Evolutionary conservation across 129 eudicot species (phyloP), one percentile per base, ranked within the genome.

Genomic region (Flaveria linearis): DNA sequence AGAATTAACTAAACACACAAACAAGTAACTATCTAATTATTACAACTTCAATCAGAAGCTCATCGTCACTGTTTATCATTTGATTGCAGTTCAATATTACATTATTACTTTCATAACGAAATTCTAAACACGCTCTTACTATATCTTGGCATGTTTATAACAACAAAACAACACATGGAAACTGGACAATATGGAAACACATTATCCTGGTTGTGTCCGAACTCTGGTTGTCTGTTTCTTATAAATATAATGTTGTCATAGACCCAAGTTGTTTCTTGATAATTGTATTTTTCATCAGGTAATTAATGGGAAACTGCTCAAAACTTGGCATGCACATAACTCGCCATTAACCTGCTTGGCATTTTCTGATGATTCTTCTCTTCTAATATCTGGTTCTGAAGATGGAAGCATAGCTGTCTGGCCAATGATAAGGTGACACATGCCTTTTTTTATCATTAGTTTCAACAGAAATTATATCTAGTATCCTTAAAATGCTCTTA

Each of bases 341-440:
- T 74, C 53, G 6, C 55, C 87, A 0, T 9, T 82, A 62, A 82
- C 80, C 28, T 86, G 87, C 76, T 71, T 86, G 83, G 64, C 75
- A 5, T 86, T 86, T 73, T 82, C 87, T 30, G 49, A 82, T 16
- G 89, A 82, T 73, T 73, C 77, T 73, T 82, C 89, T 76, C 73
- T 86, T 67, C 86, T 86, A 46, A 80, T 86, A 71, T 75, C 89
- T 82, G 87, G 82, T 56, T 86, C 85, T 0, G 81, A 86, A 82
- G 89, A 86, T 82, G 87, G 89, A 73, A 76, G 60, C 65, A 81
- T 86, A 71, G 78, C 47, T 41, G 80, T 79, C 26, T 82, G 89
- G 86, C 47, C 83, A 46, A 71, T 82, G 80, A 82, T 86, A 66
- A 79, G 83, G 89, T 82, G 74, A 25, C 62, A 55, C 61, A 20